Evolutionary conservation across 768 basidiomycete genomes (phyloP), one percentile per base, ranked within the genome.

Genomic region (Pluteus cervinus): DNA sequence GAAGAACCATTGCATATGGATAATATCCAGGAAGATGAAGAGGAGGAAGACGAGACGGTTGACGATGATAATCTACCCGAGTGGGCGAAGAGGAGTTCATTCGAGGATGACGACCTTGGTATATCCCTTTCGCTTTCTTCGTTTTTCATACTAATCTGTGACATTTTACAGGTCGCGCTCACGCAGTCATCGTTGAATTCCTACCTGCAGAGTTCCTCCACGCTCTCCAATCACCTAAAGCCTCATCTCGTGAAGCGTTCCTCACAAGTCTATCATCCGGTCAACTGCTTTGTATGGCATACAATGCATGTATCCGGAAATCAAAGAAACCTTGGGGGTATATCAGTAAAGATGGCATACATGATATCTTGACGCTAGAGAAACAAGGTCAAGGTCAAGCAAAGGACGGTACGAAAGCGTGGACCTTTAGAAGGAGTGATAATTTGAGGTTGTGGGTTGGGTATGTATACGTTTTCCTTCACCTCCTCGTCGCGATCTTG

Each of bases 291-390:
- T 93, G 90, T 49, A 55, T 68, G 2, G 81, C 86, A 0, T 91
- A 90, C 62, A 94, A 93, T 56, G 58, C 73, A 8, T 82, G 77
- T 20, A 83, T 93, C 0, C 76, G 91, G 17, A 75, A 77, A 41
- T 90, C 87, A 6, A 76, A 76, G 32, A 77, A 83, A 46, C 86
- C 87, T 0, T 94, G 89, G 88, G 91, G 90, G 1, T 93, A 81
- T 57, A 82, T 93, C 40, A 84, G 73, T 43, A 60, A 69, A 29
- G 78, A 83, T 40, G 75, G 78, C 2, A 77, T 94, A 12, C 91
- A 93, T 49, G 86, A 89, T 50, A 79, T 93, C 31, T 56, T 79
- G 14, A 65, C 72, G 3, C 71, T 88, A 11, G 85, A 87, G 52
- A 62, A 60, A n/a, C n/a, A n/a, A n/a, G n/a, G n/a, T n/a, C n/a